phyloP scores from a whole-genome alignment of 192 early-diverging fungal species.

The Bifiguratus adelaidae region DNA sequence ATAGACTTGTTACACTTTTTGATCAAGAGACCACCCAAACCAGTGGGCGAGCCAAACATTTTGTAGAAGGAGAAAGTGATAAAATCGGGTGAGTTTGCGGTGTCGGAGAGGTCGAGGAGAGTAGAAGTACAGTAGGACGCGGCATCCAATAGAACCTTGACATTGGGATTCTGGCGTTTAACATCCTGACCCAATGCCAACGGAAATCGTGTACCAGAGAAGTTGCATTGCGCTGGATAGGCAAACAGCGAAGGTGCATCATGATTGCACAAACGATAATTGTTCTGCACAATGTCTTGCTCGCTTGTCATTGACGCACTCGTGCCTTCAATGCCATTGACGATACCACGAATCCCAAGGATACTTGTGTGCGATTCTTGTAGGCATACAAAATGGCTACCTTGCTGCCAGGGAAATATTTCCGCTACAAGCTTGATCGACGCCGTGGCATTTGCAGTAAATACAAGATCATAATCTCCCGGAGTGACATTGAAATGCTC shows the following conservation, averaged over 20 bases:
- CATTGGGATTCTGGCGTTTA: constrained; percentile 16
- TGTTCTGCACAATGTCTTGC: constrained; percentile 3
- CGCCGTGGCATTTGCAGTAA: constrained; percentile 70
- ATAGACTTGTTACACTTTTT: constrained; percentile 30
- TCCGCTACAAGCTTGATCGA: constrained; percentile 70
- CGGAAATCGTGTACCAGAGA: constrained; percentile 62
- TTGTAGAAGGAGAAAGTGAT: constrained; percentile 77
- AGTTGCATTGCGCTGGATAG: constrained; percentile 83
- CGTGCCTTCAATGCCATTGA: constrained; percentile 13
- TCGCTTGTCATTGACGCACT: constrained; percentile 10
- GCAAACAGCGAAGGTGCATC: constrained; percentile 38
- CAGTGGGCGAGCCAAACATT: constrained; percentile 80
- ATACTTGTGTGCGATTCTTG: constrained; percentile 64
- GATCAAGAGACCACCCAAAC: constrained; percentile 67
- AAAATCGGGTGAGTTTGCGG: constrained; percentile 48
- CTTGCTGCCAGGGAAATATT: constrained; percentile 41
- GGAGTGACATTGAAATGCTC: constrained; percentile 40
- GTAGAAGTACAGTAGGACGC: constrained; percentile 60
- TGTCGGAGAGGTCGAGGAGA: constrained; percentile 40
- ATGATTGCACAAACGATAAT: neutral
- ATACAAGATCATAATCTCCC: constrained; percentile 54
- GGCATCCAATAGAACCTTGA: constrained; percentile 58
- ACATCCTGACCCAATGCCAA: constrained; percentile 41
- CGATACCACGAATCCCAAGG: constrained; percentile 57
- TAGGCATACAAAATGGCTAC: constrained; percentile 43